Evolutionary conservation across 345 rosid genomes (phyloP).

Genomic region (Microcos paniculata): DNA sequence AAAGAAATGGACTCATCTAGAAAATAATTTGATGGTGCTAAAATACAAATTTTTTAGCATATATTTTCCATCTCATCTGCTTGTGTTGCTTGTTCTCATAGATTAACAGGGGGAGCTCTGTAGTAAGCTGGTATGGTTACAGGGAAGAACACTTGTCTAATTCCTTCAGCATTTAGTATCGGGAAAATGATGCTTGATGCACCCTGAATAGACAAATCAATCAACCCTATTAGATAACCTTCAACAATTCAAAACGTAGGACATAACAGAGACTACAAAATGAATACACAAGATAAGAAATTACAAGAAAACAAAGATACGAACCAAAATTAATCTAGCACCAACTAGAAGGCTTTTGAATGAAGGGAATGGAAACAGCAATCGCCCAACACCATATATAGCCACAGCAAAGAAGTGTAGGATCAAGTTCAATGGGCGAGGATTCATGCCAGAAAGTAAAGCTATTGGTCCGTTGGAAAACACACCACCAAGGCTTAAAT

Average conservation of each 20-base stretch:
- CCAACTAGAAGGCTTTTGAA: slow-evolving; percentile 27
- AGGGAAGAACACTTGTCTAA: slow-evolving; percentile 3
- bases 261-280: no score
- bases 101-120: background rate
- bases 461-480: slow-evolving; percentile 34
- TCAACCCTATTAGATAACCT: no score
- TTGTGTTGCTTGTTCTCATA: background rate
- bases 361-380: slow-evolving; percentile 33
- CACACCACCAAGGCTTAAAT: slow-evolving; percentile 38
- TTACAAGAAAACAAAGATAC: background rate
- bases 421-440: slow-evolving; percentile 28
- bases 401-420: slow-evolving; percentile 39
- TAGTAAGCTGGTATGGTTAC: background rate
- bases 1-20: no score
- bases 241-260: no score
- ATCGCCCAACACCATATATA: slow-evolving; percentile 25
- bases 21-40: no score
- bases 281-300: no score
- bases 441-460: slow-evolving; percentile 37
- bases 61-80: no score
- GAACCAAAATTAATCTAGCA: slow-evolving; percentile 28
- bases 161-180: background rate
- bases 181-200: slow-evolving; percentile 7
- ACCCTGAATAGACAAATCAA: background rate
- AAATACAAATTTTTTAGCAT: no score